Percentiles rank a stretch among this genome's conserved stretches.
phyloP scores from a whole-genome alignment of 208 protist genomes.

The Leishmania arabica region DNA sequence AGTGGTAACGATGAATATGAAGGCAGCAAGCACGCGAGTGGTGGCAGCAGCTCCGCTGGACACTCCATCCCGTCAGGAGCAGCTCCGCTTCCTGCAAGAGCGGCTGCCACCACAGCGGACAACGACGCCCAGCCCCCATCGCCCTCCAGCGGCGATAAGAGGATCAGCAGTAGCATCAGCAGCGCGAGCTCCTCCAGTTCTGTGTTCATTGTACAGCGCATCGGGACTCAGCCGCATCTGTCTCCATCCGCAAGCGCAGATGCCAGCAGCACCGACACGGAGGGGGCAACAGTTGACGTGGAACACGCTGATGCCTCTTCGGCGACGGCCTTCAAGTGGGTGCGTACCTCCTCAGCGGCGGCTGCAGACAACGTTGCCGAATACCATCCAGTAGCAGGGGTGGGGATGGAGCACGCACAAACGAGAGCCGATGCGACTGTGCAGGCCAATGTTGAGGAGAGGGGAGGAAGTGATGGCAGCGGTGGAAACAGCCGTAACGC shows the following conservation, averaged over 20 bases:
- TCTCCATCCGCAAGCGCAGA: not conserved
- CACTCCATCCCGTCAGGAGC: not conserved
- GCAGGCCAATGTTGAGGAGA: not conserved
- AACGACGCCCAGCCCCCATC: not conserved
- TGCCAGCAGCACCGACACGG: not conserved
- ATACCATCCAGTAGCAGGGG: not conserved
- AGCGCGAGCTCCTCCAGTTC: constrained; percentile 10
- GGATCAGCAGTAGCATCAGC: not conserved
- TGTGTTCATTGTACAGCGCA: constrained; percentile 7
- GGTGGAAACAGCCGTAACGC: not conserved
- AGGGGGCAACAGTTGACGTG: not conserved
- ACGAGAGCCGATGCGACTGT: not conserved
- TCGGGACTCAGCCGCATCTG: not conserved
- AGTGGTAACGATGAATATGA: not conserved
- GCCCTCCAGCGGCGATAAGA: not conserved
- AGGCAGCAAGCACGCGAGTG: not conserved
- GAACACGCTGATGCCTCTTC: not conserved
- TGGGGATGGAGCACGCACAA: not conserved
- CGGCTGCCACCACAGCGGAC: not conserved
- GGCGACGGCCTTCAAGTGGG: not conserved
- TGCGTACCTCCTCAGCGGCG: not conserved
- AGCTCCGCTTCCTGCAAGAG: not conserved
- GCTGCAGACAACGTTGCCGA: not conserved
- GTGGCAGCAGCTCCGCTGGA: not conserved
- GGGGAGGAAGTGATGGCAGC: not conserved